These are phyloP conservation scores for Podaxis sp. DNA, from an alignment of 768 basidiomycete genomes.

Conservation along the genomic window DNA sequence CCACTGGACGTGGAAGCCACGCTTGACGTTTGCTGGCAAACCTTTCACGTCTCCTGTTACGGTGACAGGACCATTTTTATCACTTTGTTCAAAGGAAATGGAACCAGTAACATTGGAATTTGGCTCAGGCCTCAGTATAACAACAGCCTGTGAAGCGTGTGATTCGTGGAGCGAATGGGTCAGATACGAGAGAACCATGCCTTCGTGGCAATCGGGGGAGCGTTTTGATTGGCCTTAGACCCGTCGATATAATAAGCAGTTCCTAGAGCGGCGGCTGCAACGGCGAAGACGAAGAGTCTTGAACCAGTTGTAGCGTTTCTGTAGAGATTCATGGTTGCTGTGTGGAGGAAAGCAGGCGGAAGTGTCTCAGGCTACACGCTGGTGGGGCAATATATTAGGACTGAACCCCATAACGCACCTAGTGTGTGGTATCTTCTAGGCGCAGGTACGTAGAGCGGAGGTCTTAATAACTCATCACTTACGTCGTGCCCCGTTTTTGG, in stretches of 20 bases:
- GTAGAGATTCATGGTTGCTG: neutral
- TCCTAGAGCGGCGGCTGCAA: slow-evolving; percentile 4
- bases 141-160: slow-evolving; percentile 31
- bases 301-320: neutral
- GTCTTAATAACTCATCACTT: too few relatives aligned
- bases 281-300: slow-evolving; percentile 7
- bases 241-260: slow-evolving; percentile 6
- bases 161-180: neutral
- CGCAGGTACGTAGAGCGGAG: too few relatives aligned
- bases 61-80: slow-evolving; percentile 48
- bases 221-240: neutral
- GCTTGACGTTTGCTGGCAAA: slow-evolving; percentile 53
- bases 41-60: slow-evolving; percentile 62
- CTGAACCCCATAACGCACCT: neutral
- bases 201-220: slow-evolving; percentile 18
- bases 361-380: neutral
- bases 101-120: slow-evolving; percentile 60
- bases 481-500: too few relatives aligned
- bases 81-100: slow-evolving; percentile 61
- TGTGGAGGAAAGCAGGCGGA: neutral
- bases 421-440: too few relatives aligned
- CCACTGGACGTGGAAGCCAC: slow-evolving; percentile 84
- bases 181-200: slow-evolving; percentile 8
- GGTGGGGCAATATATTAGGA: neutral
- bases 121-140: slow-evolving; percentile 50